phyloP scores from a whole-genome alignment of 148 eudicot genomes.

The Chenopodium suecicum region DNA sequence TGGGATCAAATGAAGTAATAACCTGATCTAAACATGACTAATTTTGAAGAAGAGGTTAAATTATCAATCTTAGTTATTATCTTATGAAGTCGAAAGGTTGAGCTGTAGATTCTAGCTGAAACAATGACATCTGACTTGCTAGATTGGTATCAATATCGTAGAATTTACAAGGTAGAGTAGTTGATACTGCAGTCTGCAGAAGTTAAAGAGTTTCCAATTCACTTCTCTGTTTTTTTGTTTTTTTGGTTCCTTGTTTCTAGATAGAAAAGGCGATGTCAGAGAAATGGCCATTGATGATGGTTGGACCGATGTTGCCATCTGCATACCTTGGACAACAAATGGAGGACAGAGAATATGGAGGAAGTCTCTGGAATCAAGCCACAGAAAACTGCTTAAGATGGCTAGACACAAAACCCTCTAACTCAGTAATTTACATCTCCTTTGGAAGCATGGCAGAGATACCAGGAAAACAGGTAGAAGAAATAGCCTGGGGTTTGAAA shows the following conservation, averaged over 20 bases:
- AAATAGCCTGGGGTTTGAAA: conserved; percentile 20
- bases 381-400: conserved; percentile 27
- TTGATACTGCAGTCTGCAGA: not conserved
- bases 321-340: conserved; percentile 25
- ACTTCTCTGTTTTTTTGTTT: not conserved
- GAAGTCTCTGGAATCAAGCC: conserved; percentile 23
- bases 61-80: not conserved
- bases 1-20: not conserved
- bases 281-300: conserved; percentile 16
- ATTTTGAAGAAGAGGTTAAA: not conserved
- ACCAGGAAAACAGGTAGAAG: conserved; percentile 25
- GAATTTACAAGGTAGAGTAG: not conserved
- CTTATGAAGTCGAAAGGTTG: not conserved
- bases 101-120: not conserved
- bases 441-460: conserved; percentile 39
- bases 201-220: not conserved
- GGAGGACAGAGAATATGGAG: conserved; percentile 32
- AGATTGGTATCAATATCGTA: not conserved
- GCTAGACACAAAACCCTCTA: conserved; percentile 28
- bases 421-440: conserved; percentile 32
- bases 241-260: not conserved
- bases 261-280: conserved; percentile 17
- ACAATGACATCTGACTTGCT: not conserved
- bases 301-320: conserved; percentile 33
- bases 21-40: not conserved